A percentile compares a stretch with the other conserved stretches of the same genome.
phyloP scores from a whole-genome alignment of 352 stramenopile species.

The Phytopythium sindhum region DNA sequence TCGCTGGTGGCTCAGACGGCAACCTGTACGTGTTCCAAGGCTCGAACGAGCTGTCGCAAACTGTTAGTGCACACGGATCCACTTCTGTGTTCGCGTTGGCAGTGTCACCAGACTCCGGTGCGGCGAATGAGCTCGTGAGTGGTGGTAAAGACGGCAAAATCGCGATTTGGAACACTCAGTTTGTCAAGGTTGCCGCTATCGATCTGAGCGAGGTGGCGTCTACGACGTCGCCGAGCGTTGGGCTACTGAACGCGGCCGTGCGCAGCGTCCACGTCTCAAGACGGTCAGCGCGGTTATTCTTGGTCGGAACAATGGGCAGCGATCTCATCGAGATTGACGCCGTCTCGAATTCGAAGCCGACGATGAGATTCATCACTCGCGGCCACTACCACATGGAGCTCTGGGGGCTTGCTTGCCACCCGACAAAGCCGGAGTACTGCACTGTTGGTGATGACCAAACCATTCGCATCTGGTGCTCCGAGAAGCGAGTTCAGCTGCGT shows the following conservation, averaged over 20 bases:
- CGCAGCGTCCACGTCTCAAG: constrained; percentile 40
- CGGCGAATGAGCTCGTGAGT: constrained; percentile 59
- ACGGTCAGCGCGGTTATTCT: constrained; percentile 34
- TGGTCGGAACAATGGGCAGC: constrained; percentile 84
- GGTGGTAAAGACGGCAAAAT: constrained; percentile 87
- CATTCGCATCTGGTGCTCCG: constrained; percentile 74
- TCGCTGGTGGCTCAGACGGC: constrained; percentile 63
- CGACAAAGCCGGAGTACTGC: constrained; percentile 58
- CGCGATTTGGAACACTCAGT: constrained; percentile 74
- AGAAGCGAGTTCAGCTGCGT: constrained; percentile 40
- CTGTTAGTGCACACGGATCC: constrained; percentile 47
- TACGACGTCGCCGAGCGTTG: constrained; percentile 13
- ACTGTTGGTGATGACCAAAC: constrained; percentile 81
- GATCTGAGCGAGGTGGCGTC: constrained; percentile 38
- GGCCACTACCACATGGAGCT: constrained; percentile 78
- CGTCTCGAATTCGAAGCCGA: constrained; percentile 11
- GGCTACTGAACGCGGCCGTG: constrained; percentile 32
- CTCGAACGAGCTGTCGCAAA: constrained; percentile 42
- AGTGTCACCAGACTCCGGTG: background rate
- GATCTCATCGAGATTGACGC: constrained; percentile 86
- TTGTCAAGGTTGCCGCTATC: constrained; percentile 36
- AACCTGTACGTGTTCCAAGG: constrained; percentile 75
- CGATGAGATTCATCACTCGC: constrained; percentile 30
- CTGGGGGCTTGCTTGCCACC: constrained; percentile 81
- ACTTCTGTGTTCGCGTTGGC: constrained; percentile 6